phyloP scores from a whole-genome alignment of 257 asterid genomes.

The Fraxinus pennsylvanica region DNA sequence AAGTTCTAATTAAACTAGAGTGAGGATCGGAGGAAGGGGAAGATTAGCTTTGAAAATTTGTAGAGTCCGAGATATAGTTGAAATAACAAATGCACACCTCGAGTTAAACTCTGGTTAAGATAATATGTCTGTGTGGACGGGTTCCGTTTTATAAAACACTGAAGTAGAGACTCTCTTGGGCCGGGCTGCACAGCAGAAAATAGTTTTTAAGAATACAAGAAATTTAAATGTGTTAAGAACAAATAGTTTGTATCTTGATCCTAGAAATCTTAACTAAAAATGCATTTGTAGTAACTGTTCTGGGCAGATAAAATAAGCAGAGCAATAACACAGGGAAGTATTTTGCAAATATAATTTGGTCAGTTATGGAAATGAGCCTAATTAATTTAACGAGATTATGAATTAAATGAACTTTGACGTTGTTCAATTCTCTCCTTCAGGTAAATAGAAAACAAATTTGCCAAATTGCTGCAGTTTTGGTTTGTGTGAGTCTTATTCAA shows the following conservation, averaged over 20 bases:
- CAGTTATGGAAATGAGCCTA: no score
- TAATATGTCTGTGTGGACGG: constrained; percentile 64
- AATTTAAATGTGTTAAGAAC: neutral
- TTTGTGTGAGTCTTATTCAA: no score
- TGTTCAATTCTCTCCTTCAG: no score
- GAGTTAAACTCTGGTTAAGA: constrained; percentile 70
- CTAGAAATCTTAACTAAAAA: constrained; percentile 11
- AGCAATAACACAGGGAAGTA: no score
- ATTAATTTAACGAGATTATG: no score
- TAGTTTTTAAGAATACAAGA: constrained; percentile 3
- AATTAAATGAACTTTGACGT: no score
- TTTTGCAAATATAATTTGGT: no score
- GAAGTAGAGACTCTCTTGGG: constrained; percentile 74
- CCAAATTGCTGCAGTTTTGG: no score
- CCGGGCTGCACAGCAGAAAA: constrained; percentile 73
- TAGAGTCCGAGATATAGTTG: neutral
- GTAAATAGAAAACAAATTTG: no score
- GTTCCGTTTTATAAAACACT: constrained; percentile 81
- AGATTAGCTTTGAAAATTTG: neutral
- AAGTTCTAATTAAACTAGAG: neutral
- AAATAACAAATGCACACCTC: constrained; percentile 46
- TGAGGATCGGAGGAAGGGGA: neutral
- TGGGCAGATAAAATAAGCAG: no score
- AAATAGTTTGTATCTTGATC: constrained; percentile 1
- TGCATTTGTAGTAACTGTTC: neutral